These are phyloP conservation scores for Malus hybrid DNA, from an alignment of 331 rosid genomes.

Conservation along the genomic window DNA sequence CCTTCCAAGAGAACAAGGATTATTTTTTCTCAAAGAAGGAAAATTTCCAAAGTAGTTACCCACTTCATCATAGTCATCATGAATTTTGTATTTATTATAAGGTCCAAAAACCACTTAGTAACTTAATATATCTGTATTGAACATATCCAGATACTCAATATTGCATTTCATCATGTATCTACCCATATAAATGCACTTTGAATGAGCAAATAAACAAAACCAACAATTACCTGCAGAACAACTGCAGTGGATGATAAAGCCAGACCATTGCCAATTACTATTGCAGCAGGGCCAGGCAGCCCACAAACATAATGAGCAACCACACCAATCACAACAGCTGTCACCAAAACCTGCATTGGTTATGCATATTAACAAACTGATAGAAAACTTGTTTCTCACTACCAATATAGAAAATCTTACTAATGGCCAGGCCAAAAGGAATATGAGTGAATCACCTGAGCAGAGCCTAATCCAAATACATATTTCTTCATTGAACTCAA, in stretches of 20 bases:
- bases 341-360: constrained; percentile 80
- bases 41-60: not conserved
- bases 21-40: not conserved
- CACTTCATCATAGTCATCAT: not conserved
- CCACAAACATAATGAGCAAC: constrained; percentile 77
- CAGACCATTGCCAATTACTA: constrained; percentile 95
- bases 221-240: constrained; percentile 72
- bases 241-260: constrained; percentile 99
- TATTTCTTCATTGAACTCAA: constrained; percentile 61
- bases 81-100: not conserved
- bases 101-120: not conserved
- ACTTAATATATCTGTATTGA: not conserved
- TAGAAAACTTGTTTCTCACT: constrained; percentile 10
- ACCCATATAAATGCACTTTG: not conserved
- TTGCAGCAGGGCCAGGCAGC: constrained; percentile 86
- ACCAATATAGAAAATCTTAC: not conserved
- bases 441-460: constrained; percentile 60
- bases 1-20: not conserved
- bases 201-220: not conserved
- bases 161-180: not conserved
- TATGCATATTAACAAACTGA: constrained; percentile 21
- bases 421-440: constrained; percentile 6
- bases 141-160: not conserved
- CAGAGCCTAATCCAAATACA: constrained; percentile 72
- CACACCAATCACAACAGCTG: constrained; percentile 78